Base-by-base conservation (phyloP, 108 stramenopile species). In the Cyclotella sp. region DNA sequence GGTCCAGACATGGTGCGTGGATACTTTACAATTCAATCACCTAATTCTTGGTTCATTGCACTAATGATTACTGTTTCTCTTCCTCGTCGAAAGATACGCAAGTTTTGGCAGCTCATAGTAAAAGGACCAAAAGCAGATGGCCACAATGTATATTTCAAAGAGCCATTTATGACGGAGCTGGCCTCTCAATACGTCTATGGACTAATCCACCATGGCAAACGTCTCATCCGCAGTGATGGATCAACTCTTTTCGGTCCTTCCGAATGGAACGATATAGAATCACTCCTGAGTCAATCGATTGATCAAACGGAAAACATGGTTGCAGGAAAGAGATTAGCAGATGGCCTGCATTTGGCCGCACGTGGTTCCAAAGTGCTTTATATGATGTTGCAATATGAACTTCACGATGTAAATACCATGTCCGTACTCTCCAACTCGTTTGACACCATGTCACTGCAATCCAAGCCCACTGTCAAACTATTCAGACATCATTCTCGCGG, bases 61-160 rank as follows among this genome's bases (percentile, higher is more conserved):
- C 64, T 65, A 2, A 34, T 34, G 2, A 34, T 71, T 64, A n/a
- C 42, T 70, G 10, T 42, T 12, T 61, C 72, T 61, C 81, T 60
- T 19, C 76, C 52, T 27, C n/a, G 51, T 28, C 30, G 59, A 55
- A 49, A 77, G 76, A 41, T 68, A 24, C 72, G 72, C 67, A 83
- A 79, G 46, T 49, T 79, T 18, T 52, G 78, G 67, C 73, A 79
- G 42, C 42, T 83, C 40, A 79, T 83, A 73, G 79, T 73, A 10
- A 68, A 45, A 9, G 82, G 82, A 18, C 82, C 82, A 9, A 79
- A 83, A 57, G 73, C 73, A 18, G 82, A 83, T 24, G 82, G 82
- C 47, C 68, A 57, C 28, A 72, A 53, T 41, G 43, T 83, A 10
- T 79, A 61, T 42, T 83, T 83, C 53, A 79, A 79, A 53, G 82